Percentiles rank a stretch among this genome's conserved stretches.
These are phyloP conservation scores for Peronospora farinosa DNA, from an alignment of 352 stramenopile species.

Conservation along the genomic window DNA sequence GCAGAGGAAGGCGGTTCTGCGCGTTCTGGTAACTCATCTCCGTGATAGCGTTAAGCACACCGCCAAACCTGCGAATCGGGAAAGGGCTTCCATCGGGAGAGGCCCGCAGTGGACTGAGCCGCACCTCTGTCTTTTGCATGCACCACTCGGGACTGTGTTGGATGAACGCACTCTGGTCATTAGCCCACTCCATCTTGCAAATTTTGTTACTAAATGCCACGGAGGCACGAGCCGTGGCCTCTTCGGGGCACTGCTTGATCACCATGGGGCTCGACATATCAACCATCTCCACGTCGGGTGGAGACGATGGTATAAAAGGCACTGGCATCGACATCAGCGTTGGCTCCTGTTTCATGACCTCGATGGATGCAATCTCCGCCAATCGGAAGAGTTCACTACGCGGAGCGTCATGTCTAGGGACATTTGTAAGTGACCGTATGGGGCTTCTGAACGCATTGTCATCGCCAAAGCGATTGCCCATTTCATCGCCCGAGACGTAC, in stretches of 20 bases:
- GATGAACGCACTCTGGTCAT: slow-evolving; percentile 19
- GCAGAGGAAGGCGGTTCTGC: slow-evolving; percentile 35
- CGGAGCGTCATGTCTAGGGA: slow-evolving; percentile 20
- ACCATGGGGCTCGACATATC: slow-evolving; percentile 35
- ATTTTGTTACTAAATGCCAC: slow-evolving; percentile 34
- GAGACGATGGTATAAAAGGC: slow-evolving; percentile 13
- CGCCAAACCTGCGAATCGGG: slow-evolving; percentile 28
- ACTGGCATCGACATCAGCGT: slow-evolving; percentile 8
- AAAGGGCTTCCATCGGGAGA: slow-evolving; percentile 29
- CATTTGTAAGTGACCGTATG: slow-evolving; percentile 32
- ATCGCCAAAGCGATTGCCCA: slow-evolving; percentile 23
- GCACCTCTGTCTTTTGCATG: slow-evolving; percentile 55
- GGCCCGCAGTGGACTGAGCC: slow-evolving; percentile 47
- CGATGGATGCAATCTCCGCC: slow-evolving; percentile 65
- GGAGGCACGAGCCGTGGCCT: slow-evolving; percentile 12
- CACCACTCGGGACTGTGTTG: slow-evolving; percentile 41
- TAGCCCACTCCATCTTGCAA: slow-evolving; percentile 33
- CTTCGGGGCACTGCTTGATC: slow-evolving; percentile 31
- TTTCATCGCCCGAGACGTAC: slow-evolving; percentile 53
- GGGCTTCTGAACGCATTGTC: slow-evolving; percentile 21
- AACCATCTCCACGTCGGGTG: slow-evolving; percentile 36
- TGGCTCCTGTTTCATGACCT: slow-evolving; percentile 68
- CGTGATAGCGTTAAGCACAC: slow-evolving; percentile 42
- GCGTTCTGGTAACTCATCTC: slow-evolving; percentile 49
- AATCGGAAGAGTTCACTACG: slow-evolving; percentile 67